Percentiles rank a stretch among this genome's conserved stretches.
These are phyloP conservation scores for Capronia epimyces DNA, from an alignment of 2,329 filamentous ascomycete species.

Conservation along the genomic window DNA sequence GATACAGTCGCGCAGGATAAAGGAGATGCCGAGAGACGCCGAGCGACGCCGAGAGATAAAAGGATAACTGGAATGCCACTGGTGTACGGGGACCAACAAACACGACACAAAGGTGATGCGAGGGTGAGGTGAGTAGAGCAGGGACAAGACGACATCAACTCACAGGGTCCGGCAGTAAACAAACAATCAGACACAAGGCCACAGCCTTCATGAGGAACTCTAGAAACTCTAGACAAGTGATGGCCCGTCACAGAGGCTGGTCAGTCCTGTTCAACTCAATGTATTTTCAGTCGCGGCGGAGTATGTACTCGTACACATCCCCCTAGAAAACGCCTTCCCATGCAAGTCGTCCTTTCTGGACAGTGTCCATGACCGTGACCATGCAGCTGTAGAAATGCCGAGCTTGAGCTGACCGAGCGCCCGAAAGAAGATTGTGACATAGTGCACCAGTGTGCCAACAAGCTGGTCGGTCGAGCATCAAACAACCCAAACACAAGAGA, in stretches of 20 bases:
- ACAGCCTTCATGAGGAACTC: too few relatives aligned
- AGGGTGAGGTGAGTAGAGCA: too few relatives aligned
- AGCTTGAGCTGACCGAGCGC: too few relatives aligned
- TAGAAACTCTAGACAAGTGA: too few relatives aligned
- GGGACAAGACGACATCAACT: not conserved
- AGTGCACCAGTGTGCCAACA: not conserved
- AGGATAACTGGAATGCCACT: not conserved
- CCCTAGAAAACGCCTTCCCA: not conserved
- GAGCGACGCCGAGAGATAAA: not conserved
- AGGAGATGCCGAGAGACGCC: not conserved
- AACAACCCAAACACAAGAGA: slow-evolving; percentile 2
- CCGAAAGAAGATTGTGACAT: not conserved
- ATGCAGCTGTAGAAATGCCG: not conserved
- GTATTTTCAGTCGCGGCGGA: not conserved
- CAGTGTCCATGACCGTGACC: not conserved
- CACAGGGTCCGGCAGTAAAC: too few relatives aligned
- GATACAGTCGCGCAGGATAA: not conserved
- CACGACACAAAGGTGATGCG: not conserved
- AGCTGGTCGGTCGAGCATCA: not conserved
- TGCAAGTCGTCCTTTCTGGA: not conserved
- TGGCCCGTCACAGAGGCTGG: not conserved
- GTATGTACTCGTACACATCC: not conserved
- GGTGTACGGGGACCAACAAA: not conserved
- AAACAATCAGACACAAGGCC: not conserved
- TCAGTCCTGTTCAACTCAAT: not conserved